Conservation (phyloP, 2,329 filamentous ascomycete genomes). For the Akanthomyces muscarius region DNA sequence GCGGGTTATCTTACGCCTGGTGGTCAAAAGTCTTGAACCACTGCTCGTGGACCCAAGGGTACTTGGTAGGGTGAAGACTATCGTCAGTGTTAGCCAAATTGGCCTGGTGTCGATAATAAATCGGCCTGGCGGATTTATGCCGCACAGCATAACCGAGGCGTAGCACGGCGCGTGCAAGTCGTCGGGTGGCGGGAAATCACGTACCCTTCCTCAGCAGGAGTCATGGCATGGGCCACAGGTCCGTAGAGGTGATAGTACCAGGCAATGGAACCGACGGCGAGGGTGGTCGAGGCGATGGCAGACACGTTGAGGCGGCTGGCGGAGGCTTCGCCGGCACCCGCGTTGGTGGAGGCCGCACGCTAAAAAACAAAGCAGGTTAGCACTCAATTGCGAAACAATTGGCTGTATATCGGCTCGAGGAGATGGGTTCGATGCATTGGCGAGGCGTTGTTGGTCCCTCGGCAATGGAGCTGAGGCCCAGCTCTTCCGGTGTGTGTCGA, state of each 20-base stretch:
- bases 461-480: constrained; percentile 28
- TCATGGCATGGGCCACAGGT: constrained; percentile 80
- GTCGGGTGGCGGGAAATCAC: constrained; percentile 38
- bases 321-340: constrained; percentile 65
- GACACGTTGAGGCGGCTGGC: constrained; percentile 81
- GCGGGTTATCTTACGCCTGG: constrained; percentile 66
- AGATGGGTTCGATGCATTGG: constrained; percentile 28
- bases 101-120: neutral
- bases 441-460: constrained; percentile 31
- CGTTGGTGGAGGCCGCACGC: constrained; percentile 70
- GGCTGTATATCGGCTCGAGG: constrained; percentile 20
- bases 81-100: constrained; percentile 25
- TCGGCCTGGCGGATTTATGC: constrained; percentile 14
- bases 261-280: constrained; percentile 83
- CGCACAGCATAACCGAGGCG: constrained; percentile 16
- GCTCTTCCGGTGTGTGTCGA: constrained; percentile 16
- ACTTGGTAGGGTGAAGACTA: constrained; percentile 86
- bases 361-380: constrained; percentile 39
- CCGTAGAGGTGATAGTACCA: constrained; percentile 99
- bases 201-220: constrained; percentile 97
- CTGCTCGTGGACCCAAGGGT: constrained; percentile 93
- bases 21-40: constrained; percentile 96
- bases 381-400: constrained; percentile 21
- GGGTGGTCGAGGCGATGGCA: constrained; percentile 78
- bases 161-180: neutral